Evolutionary conservation across 768 basidiomycete genomes (phyloP).

Genomic region (Tylopilus vinaceipallidus): DNA sequence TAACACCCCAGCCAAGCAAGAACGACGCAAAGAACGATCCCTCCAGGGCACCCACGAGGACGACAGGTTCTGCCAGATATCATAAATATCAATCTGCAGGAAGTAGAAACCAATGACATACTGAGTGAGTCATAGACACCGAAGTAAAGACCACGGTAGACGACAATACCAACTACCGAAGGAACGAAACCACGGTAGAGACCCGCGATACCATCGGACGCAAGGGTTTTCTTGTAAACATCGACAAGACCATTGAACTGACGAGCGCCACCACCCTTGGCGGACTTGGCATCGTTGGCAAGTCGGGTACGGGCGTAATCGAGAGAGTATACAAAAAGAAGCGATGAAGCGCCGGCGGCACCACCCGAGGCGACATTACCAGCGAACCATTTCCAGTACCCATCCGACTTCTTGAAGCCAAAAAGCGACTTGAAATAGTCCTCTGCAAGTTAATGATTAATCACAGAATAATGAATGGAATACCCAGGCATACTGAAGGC

Average conservation of each 20-base stretch:
- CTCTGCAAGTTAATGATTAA: constrained; percentile 43
- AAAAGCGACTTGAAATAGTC: constrained; percentile 99
- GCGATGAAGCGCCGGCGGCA: constrained; percentile 97
- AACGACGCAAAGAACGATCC: constrained; percentile 98
- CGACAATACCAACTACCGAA: constrained; percentile 98
- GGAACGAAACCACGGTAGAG: constrained; percentile 99
- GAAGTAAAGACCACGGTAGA: constrained; percentile 99
- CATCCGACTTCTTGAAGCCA: constrained; percentile 97
- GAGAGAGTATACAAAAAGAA: constrained; percentile 99
- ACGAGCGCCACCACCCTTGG: constrained; percentile 87
- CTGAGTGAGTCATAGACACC: constrained; percentile 95
- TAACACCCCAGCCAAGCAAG: constrained; percentile 97
- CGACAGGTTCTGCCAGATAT: constrained; percentile 75
- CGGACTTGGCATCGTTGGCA: constrained; percentile 95
- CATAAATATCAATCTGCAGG: constrained; percentile 28
- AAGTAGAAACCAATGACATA: constrained; percentile 43
- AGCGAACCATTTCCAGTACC: constrained; percentile 98
- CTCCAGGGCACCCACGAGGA: constrained; percentile 92
- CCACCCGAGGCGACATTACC: constrained; percentile 99
- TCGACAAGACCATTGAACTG: constrained; percentile 99
- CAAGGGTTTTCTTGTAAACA: constrained; percentile 96
- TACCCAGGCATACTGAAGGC: constrained; percentile 83
- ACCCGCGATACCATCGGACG: constrained; percentile 96
- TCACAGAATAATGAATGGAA: neutral
- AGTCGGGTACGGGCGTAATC: constrained; percentile 99